Evolutionary conservation across 331 rosid species (phyloP).

Genomic region (Arachis monticola): DNA sequence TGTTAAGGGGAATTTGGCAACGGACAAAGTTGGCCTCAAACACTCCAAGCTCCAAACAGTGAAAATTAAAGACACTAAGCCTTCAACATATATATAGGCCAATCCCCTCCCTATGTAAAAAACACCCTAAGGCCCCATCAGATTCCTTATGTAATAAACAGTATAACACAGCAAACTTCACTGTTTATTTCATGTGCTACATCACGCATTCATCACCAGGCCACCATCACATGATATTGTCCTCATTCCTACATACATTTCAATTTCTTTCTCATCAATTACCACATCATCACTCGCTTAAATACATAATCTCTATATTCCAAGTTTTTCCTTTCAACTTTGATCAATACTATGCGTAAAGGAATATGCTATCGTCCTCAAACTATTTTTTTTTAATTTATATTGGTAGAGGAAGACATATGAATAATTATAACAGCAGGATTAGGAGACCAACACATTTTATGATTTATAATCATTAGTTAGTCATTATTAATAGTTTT

Average conservation of each 20-base stretch:
- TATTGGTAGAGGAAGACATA: too few species aligned
- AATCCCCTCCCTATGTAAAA: not conserved
- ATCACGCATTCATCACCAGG: not conserved
- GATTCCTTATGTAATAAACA: not conserved
- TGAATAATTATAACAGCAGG: too few species aligned
- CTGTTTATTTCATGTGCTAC: not conserved
- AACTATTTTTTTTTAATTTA: too few species aligned
- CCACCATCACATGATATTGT: not conserved
- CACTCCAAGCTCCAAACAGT: not conserved
- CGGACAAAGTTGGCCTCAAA: slow-evolving; percentile 5
- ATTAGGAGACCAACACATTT: too few species aligned
- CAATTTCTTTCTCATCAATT: not conserved
- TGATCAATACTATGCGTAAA: too few species aligned
- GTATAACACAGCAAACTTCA: not conserved
- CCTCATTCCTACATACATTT: not conserved
- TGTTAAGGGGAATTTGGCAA: not conserved
- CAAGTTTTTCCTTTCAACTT: too few species aligned
- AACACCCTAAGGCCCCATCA: not conserved
- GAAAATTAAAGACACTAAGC: not conserved
- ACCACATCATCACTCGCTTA: too few species aligned
- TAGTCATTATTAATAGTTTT: too few species aligned
- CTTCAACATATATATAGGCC: not conserved
- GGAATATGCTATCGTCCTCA: too few species aligned
- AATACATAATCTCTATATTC: too few species aligned
- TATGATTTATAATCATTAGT: too few species aligned